Evolutionary conservation across 1,284 basidiomycete genomes (phyloP), one percentile per base, ranked within the genome.

Genomic region (Malassezia psittaci): DNA sequence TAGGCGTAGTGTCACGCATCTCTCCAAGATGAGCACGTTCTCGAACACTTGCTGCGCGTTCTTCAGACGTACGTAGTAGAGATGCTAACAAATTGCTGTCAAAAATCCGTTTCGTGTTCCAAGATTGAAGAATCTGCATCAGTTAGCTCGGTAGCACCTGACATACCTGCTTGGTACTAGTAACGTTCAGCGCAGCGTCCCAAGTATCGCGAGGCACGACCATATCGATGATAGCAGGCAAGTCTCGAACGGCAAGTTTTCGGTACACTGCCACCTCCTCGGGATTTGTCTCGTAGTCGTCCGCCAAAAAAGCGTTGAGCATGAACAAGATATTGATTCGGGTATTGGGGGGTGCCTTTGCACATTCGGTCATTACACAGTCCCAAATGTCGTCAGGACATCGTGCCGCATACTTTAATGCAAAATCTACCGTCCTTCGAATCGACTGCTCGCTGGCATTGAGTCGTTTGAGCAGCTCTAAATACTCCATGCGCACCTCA

Each of bases 311-410:
- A 0, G 86, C 83, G 76, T 96, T 90, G 52, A 96, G 81, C 69
- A 93, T 84, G 75, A 93, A 90, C 0, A 96, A 78, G 57, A 94
- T 85, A 76, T 94, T 94, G 67, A 96, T 90, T 18, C 88, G 82
- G 24, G 85, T 83, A 75, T 96, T 94, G 32, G 94, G 83, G 1
- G 85, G 83, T 34, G 86, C 87, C 81, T 55, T 58, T 7, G 32
- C 36, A 40, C 59, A 59, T 77, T 93, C 87, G 67, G 91, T 88
- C 21, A 90, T 77, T 41, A 94, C 82, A 68, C 90, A 94, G 64
- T 93, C 90, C 90, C 90, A 96, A 3, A 96, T 77, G 73, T 94
- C 90, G 66, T 93, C 90, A 5, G 56, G 15, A 5, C 87, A 87
- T 59, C 87, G 79, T 1, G 83, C 77, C 53, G 87, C 89, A 73